A percentile compares a stretch with the other conserved stretches of the same genome.
Conservation (phyloP, 2,329 filamentous ascomycete genomes). For the Fusarium austroafricanum region DNA sequence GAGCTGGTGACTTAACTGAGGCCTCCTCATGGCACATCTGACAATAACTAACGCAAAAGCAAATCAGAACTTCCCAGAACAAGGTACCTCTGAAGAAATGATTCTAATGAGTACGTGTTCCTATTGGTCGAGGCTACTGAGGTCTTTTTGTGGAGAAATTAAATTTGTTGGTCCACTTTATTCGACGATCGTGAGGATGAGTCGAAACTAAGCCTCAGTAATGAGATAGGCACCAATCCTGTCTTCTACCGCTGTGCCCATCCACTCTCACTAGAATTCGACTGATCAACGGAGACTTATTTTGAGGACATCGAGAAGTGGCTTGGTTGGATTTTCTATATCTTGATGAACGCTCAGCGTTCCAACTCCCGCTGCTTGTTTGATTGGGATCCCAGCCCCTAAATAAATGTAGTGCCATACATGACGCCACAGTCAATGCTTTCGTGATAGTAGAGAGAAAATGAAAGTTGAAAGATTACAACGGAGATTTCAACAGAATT, state of each 20-base stretch:
- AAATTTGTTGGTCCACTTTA: slow-evolving; percentile 25
- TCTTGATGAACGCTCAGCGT: slow-evolving; percentile 38
- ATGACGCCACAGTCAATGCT: slow-evolving; percentile 33
- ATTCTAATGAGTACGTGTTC: background rate
- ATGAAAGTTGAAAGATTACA: slow-evolving; percentile 14
- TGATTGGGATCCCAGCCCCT: slow-evolving; percentile 25
- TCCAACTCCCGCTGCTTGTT: slow-evolving; percentile 17
- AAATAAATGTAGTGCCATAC: background rate
- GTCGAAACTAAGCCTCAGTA: slow-evolving; percentile 7
- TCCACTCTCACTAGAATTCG: background rate
- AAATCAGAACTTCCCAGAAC: background rate
- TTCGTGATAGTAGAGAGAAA: slow-evolving; percentile 22
- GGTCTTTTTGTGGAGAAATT: slow-evolving; percentile 14
- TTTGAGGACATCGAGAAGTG: slow-evolving; percentile 1
- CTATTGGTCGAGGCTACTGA: slow-evolving; percentile 3
- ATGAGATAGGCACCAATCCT: background rate
- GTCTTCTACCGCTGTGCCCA: background rate
- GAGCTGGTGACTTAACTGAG: slow-evolving; percentile 29
- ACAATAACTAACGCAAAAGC: background rate
- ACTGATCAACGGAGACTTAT: background rate
- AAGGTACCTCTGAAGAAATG: background rate
- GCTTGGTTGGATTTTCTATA: slow-evolving; percentile 36
- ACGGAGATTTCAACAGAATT: slow-evolving; percentile 1
- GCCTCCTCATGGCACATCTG: slow-evolving; percentile 29
- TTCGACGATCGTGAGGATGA: slow-evolving; percentile 17